These are phyloP conservation scores for Climacium dendroides DNA, from an alignment of 225 moss, liverwort and hornwort species.

Conservation along the genomic window DNA sequence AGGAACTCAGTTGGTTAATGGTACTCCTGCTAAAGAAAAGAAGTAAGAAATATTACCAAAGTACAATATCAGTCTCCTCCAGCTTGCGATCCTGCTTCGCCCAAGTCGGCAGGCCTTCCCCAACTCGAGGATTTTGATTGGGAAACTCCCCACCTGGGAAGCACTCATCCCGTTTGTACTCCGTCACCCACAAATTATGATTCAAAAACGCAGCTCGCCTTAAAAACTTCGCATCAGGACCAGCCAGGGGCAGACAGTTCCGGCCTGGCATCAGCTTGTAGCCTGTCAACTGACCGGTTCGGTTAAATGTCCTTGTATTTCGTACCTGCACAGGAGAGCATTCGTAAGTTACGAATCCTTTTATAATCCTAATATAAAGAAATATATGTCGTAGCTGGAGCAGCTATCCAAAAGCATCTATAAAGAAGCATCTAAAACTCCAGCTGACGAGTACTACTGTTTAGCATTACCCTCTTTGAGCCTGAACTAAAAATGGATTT, in stretches of 20 bases:
- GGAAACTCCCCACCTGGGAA: slow-evolving; percentile 97
- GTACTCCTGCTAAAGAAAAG: not conserved
- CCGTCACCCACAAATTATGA: slow-evolving; percentile 93
- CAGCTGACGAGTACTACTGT: not conserved
- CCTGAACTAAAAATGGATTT: not conserved
- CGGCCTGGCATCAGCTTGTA: slow-evolving; percentile 93
- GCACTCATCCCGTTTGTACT: slow-evolving; percentile 66
- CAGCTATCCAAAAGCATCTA: not conserved
- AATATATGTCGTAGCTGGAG: not conserved
- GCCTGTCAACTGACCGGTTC: slow-evolving; percentile 86
- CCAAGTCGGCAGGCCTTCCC: slow-evolving; percentile 93
- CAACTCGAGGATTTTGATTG: slow-evolving; percentile 91
- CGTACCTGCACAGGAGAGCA: slow-evolving; percentile 47
- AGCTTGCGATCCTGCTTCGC: slow-evolving; percentile 78
- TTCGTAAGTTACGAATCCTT: not conserved
- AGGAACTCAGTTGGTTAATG: not conserved
- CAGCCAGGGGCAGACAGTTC: slow-evolving; percentile 86
- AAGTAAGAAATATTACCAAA: slow-evolving; percentile 33
- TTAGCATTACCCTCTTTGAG: not conserved
- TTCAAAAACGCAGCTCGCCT: slow-evolving; percentile 80
- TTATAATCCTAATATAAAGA: not conserved
- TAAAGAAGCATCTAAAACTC: not conserved
- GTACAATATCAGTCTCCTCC: slow-evolving; percentile 87
- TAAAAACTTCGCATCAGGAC: slow-evolving; percentile 89
- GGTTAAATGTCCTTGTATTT: slow-evolving; percentile 72